Base-by-base conservation (phyloP, 2,329 filamentous ascomycete genomes). In the Ilyonectria mors-panacis region DNA sequence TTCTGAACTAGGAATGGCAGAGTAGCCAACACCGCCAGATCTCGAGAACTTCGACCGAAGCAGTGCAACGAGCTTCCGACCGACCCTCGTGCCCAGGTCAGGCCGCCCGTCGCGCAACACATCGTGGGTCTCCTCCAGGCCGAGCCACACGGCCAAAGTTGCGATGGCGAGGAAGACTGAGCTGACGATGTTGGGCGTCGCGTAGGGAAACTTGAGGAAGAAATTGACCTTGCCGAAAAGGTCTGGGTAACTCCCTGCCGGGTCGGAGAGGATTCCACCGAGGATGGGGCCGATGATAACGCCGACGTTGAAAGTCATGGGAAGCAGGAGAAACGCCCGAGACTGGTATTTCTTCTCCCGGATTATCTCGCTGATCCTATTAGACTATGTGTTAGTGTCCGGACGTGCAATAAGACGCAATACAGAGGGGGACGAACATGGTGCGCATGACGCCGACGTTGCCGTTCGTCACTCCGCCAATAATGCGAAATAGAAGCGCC, bases 391-490 rank as follows among this genome's bases (percentile, higher is more conserved):
- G 50, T 67, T 21, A 67, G 61, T 10, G 21, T 30, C 19, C 23
- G 10, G 6, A 44, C 19, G 12, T 35, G 17, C 9, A 13, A 17
- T 6, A 26, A 5, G 3, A 50, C 1, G 17, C 4, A 23, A 42
- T 15, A 1, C 35, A 12, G 13, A n/a, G 13, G n/a, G 47, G 30
- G 10, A 76, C 78, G 47, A 73, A 84, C 92, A 95, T 95, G 1
- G 92, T 90, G 23, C 93, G 85, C 66, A 95, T 88, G 3, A 93
- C 93, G 45, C 94, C 89, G 57, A 94, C 85, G 17, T 90, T 92
- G 0, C 93, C 93, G 0, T 91, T 90, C 73, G 94, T 94, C 2
- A 92, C 79, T 1, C 93, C 93, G 1, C 91, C 91, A 21, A 91
- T 73, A 64, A 90, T 93, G 12, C 93, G 86, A 67, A 92, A 91